Base-by-base conservation (phyloP, 108 stramenopile species). In the Chaetoceros muelleri region DNA sequence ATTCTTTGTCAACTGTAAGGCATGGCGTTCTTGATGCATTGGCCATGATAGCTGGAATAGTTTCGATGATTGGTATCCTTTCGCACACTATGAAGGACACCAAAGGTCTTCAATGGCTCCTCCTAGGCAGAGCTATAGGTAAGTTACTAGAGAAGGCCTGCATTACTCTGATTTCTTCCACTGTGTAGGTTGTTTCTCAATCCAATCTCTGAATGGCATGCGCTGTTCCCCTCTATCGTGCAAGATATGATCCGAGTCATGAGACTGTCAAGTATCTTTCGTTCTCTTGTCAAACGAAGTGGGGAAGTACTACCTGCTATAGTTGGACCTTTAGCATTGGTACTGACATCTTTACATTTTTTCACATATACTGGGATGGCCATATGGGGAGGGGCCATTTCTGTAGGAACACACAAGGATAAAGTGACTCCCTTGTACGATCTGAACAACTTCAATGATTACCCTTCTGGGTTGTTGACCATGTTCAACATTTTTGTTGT, bases 381-480 rank as follows among this genome's bases (percentile, higher is more conserved):
- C 2, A 45, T 82, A 25, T 82, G 76, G 80, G 74, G 76, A 31
- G 80, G 80, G 3, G 66, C 65, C 10, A 62, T 82, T 30, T 58
- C 67, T 23, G 54, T 64, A 2, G 73, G 55, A 18, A 34, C 10
- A 28, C 30, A 72, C 31, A 34, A 50, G 20, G 55, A 68, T 24
- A 44, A 52, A 17, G 18, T 80, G 17, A 66, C 72, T 18, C 74
- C 74, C 1, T 28, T 67, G 1, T 82, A 82, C 61, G 73, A 74
- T 53, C 59, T 82, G 51, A 82, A 82, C 65, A 82, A 82, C 30
- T 82, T 82, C 71, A 82, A 82, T 49, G 49, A 53, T 19, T 82
- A 82, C 53, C 22, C 29, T 18, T 57, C 66, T 40, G 80, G 80
- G 25, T 28, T 82, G 54, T 63, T 82, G 5, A 75, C 80, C 2